A percentile compares a stretch with the other conserved stretches of the same genome.
These are phyloP conservation scores for Geotrichum candidum DNA, from an alignment of 1,139 yeast species.

Conservation along the genomic window DNA sequence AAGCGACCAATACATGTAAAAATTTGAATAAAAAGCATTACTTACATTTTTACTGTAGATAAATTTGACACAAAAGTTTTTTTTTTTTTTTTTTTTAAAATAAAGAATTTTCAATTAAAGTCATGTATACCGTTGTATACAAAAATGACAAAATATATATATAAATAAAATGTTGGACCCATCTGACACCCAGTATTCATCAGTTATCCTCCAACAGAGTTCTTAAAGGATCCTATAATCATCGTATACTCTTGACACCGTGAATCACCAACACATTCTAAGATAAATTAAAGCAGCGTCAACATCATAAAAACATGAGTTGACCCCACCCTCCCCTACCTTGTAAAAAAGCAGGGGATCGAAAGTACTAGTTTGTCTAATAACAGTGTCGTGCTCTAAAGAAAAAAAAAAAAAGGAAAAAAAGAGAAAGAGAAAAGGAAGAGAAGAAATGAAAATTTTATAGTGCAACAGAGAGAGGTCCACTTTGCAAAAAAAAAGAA, in stretches of 20 bases:
- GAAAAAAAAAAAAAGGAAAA: not conserved
- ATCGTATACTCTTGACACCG: conserved; percentile 40
- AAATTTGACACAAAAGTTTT: not conserved
- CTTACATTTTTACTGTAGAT: not conserved
- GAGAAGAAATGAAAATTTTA: not conserved
- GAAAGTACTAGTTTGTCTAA: conserved; percentile 23
- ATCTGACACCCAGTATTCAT: conserved; percentile 57
- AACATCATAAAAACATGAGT: conserved; percentile 5
- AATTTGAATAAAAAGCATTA: not conserved
- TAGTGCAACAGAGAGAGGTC: not conserved
- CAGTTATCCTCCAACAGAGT: conserved; percentile 46
- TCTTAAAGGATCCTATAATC: conserved; percentile 44
- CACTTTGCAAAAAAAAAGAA: not conserved
- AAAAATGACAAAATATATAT: not conserved
- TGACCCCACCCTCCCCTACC: not conserved
- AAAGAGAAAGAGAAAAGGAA: not conserved
- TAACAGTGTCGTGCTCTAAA: conserved; percentile 15
- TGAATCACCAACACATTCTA: conserved; percentile 34
- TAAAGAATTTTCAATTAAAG: not conserved
- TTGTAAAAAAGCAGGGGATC: not conserved
- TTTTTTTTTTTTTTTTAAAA: not conserved
- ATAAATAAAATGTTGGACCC: conserved; percentile 39
- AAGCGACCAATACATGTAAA: not conserved
- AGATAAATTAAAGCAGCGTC: not conserved
- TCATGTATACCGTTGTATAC: not conserved